Evolutionary conservation across 1,139 yeast species (phyloP), one percentile per base, ranked within the genome.

Genomic region (Saccharomyces hybrid): DNA sequence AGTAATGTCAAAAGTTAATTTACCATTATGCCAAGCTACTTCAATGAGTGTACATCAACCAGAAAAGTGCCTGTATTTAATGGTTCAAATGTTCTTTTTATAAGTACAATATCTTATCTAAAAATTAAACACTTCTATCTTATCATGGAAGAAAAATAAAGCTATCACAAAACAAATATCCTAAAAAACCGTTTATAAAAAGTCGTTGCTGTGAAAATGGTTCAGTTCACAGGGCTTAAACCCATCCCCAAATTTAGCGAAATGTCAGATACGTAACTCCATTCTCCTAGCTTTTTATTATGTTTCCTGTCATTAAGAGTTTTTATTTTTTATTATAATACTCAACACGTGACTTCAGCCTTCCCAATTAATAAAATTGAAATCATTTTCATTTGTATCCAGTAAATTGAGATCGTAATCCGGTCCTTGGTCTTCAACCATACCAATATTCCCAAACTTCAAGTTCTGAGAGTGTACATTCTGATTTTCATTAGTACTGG

Each of bases 301-400:
- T 47, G 34, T 14, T 25, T 26, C 9, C 8, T 13, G 13, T 27
- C 6, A 14, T 8, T n/a, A 5, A 34, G 28, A 28, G 23, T 14
- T 47, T 13, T 23, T 11, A 38, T 19, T 7, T 8, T 38, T 19
- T 19, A 19, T 38, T 38, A 38, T 38, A 7, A 9, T 38, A 19
- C 19, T 7, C n/a, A 38, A 19, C 5, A 6, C 44, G 25, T 9
- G 25, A 7, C 44, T 16, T 38, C 26, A 38, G 19, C 44, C 44
- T 11, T 38, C 44, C 63, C 65, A 62, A 32, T 61, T 57, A 53
- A 65, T 54, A 44, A 62, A 61, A 49, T 63, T 62, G 55, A 65
- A 60, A 38, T 62, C 64, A 27, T 52, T 54, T 42, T 60, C 60
- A 50, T 56, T 57, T 9, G 55, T 56, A 28, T 60, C 65, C 34